phyloP scores from a whole-genome alignment of 352 stramenopile species.

The Globisporangium canariense region DNA sequence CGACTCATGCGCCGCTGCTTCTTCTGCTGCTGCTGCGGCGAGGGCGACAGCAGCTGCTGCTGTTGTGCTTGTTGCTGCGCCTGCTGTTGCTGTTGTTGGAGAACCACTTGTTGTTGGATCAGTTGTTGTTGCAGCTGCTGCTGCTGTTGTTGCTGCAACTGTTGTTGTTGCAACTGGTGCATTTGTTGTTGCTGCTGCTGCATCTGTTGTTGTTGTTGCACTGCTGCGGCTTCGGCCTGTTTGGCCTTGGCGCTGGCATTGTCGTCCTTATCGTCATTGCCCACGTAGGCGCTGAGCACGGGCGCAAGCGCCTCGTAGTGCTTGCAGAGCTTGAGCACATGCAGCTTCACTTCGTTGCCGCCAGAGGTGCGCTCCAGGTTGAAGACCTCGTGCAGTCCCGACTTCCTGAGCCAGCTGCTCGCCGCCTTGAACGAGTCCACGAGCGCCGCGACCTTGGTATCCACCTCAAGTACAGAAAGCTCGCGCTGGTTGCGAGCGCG shows the following conservation, averaged over 20 bases:
- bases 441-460: conserved; percentile 25
- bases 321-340: conserved; percentile 37
- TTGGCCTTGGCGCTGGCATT: neutral
- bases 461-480: conserved; percentile 25
- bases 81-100: conserved; percentile 1
- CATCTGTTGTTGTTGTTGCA: conserved; percentile 1
- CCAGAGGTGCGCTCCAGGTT: conserved; percentile 23
- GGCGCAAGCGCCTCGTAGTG: conserved; percentile 35
- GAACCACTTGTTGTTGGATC: neutral
- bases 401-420: conserved; percentile 30
- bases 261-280: conserved; percentile 21
- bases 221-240: neutral
- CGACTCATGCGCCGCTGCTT: conserved; percentile 8
- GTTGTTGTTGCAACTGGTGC: neutral
- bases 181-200: neutral
- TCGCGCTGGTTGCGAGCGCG: conserved; percentile 23
- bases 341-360: conserved; percentile 24
- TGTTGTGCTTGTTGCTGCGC: neutral
- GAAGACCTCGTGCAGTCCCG: conserved; percentile 24
- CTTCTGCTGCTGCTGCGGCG: neutral
- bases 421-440: conserved; percentile 36
- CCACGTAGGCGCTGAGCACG: conserved; percentile 27
- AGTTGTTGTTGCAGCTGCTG: conserved; percentile 2
- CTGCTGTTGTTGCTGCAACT: conserved; percentile 6
- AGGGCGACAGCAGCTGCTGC: neutral